phyloP scores from a whole-genome alignment of 108 stramenopile species.

The Fistulifera pelliculosa region DNA sequence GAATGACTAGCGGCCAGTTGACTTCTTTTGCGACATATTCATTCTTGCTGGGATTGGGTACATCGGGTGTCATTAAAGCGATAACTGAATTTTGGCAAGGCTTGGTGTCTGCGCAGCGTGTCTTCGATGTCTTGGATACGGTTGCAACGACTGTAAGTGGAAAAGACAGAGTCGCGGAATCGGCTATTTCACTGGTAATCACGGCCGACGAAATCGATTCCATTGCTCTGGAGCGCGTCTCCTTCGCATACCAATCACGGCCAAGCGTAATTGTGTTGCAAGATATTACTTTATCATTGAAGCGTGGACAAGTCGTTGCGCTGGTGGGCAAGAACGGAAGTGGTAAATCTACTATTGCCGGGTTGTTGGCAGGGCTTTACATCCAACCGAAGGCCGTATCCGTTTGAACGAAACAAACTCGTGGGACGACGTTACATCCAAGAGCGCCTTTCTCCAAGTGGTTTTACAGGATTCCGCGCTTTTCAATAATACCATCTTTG shows the following conservation, averaged over 20 bases:
- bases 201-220: conserved; percentile 29
- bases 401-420: neutral
- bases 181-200: conserved; percentile 1
- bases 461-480: conserved; percentile 88
- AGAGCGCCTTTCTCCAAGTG: conserved; percentile 68
- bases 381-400: conserved; percentile 46
- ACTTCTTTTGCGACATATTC: conserved; percentile 77
- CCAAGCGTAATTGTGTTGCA: conserved; percentile 44
- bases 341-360: conserved; percentile 84
- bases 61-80: conserved; percentile 64
- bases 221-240: conserved; percentile 47
- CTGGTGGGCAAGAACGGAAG: conserved; percentile 87
- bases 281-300: conserved; percentile 56
- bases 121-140: conserved; percentile 20
- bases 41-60: conserved; percentile 77
- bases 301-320: conserved; percentile 77
- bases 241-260: conserved; percentile 51
- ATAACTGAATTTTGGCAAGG: conserved; percentile 53
- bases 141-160: neutral
- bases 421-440: conserved; percentile 27
- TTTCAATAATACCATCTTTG: conserved; percentile 61
- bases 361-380: conserved; percentile 82
- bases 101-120: conserved; percentile 51
- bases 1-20: conserved; percentile 67
- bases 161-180: neutral